Percentiles rank a stretch among this genome's conserved stretches.
phyloP scores from a whole-genome alignment of 78 protist genomes.

The Dictyostelium firmibasis region DNA sequence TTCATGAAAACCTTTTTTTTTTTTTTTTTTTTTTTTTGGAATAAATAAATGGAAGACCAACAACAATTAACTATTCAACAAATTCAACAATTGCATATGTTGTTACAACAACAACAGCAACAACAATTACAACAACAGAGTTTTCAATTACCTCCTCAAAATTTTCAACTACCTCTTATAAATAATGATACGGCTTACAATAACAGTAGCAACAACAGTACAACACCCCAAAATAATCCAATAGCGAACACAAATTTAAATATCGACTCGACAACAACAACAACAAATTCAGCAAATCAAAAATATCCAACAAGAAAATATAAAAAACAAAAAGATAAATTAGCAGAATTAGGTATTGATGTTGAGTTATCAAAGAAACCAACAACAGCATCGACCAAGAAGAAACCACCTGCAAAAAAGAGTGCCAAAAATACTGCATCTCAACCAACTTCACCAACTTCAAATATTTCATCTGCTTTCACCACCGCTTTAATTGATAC shows the following conservation, averaged over 20 bases:
- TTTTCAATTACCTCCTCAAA: neutral
- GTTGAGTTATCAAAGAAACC: slow-evolving; percentile 64
- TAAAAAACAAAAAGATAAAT: slow-evolving; percentile 75
- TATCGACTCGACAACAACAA: neutral
- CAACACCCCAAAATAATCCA: neutral
- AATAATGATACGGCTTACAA: neutral
- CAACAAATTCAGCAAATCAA: neutral
- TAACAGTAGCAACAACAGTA: neutral
- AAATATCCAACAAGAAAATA: slow-evolving; percentile 68
- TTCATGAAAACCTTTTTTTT: neutral
- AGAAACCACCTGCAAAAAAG: neutral
- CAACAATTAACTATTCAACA: neutral
- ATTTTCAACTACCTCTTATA: neutral
- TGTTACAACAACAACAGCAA: slow-evolving; percentile 10
- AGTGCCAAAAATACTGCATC: neutral
- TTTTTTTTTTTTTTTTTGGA: too few relatives aligned
- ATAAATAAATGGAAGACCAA: neutral
- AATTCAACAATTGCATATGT: slow-evolving; percentile 2
- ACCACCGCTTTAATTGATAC: neutral
- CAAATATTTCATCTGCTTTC: neutral
- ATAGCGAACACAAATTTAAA: too few relatives aligned
- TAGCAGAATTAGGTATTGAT: slow-evolving; percentile 68
- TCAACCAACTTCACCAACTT: neutral
- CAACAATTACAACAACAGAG: neutral
- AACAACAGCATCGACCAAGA: neutral